phyloP scores from a whole-genome alignment of 116 monocot genomes.

The Zostera marina region DNA sequence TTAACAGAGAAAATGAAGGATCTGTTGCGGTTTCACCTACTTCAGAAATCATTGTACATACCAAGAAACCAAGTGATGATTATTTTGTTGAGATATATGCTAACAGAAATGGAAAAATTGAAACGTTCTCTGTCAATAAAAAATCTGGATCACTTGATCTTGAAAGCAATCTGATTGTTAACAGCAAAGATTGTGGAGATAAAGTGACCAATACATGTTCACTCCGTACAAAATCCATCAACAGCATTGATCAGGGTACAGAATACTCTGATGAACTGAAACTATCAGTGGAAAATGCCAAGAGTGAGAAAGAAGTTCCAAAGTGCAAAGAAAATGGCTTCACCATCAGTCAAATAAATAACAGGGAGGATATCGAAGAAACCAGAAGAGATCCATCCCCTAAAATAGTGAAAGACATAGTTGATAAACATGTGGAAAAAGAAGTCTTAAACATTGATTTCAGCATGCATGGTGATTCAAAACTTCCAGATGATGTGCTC shows the following conservation, averaged over 20 bases:
- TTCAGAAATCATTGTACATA: not conserved
- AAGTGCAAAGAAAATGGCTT: not conserved
- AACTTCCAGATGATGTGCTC: not conserved
- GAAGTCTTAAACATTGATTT: not conserved
- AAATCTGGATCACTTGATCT: not conserved
- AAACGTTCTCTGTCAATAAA: not conserved
- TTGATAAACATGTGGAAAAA: not conserved
- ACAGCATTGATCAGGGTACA: not conserved
- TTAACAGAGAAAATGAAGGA: not conserved
- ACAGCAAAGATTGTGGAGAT: not conserved
- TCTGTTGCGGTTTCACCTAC: not conserved
- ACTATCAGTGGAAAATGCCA: not conserved
- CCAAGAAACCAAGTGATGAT: not conserved
- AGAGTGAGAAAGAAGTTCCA: not conserved
- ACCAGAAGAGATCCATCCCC: not conserved
- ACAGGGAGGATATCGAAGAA: not conserved
- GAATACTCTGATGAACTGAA: not conserved
- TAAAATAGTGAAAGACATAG: not conserved
- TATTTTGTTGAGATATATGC: slow-evolving; percentile 2
- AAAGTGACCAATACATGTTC: not conserved
- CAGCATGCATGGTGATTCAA: not conserved
- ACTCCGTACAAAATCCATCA: not conserved
- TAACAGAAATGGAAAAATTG: slow-evolving; percentile 6
- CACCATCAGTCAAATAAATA: not conserved
- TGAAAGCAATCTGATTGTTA: not conserved